A percentile compares a stretch with the other conserved stretches of the same genome.
Conservation (phyloP, 495 filamentous ascomycete species). For the Podospora bellae-mahoneyi region DNA sequence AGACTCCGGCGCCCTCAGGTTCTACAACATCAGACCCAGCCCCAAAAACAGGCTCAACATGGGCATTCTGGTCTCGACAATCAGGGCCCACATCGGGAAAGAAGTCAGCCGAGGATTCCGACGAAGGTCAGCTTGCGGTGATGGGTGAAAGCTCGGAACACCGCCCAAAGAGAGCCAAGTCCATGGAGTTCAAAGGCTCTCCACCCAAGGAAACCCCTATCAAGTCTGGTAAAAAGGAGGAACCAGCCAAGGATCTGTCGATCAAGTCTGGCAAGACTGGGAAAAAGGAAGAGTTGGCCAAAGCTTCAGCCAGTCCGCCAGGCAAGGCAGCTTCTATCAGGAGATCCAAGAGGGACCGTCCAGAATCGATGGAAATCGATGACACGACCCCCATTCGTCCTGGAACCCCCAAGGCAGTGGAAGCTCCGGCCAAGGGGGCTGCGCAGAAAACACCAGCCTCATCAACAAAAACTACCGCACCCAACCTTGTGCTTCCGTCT, state of each 20-base stretch:
- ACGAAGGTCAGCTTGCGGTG: conserved; percentile 66
- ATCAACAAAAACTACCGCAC: conserved; percentile 36
- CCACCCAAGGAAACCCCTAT: conserved; percentile 37
- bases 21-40: conserved; percentile 17
- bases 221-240: conserved; percentile 32
- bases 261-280: conserved; percentile 29
- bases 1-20: conserved; percentile 23
- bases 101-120: conserved; percentile 16
- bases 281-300: conserved; percentile 25
- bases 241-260: conserved; percentile 34
- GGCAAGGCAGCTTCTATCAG: conserved; percentile 27
- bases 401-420: conserved; percentile 37
- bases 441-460: conserved; percentile 32
- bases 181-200: conserved; percentile 47
- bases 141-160: conserved; percentile 62
- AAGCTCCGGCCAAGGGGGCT: conserved; percentile 23
- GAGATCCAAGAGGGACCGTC: conserved; percentile 49
- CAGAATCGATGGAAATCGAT: conserved; percentile 48
- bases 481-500: conserved; percentile 66
- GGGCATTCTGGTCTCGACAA: conserved; percentile 84
- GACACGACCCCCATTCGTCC: conserved; percentile 35
- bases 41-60: conserved; percentile 60
- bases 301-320: neutral
- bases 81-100: conserved; percentile 42
- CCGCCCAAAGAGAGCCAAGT: conserved; percentile 58